Evolutionary conservation across 192 early-diverging fungal genomes (phyloP), one percentile per base, ranked within the genome.

Genomic region (Coemansia sp.): DNA sequence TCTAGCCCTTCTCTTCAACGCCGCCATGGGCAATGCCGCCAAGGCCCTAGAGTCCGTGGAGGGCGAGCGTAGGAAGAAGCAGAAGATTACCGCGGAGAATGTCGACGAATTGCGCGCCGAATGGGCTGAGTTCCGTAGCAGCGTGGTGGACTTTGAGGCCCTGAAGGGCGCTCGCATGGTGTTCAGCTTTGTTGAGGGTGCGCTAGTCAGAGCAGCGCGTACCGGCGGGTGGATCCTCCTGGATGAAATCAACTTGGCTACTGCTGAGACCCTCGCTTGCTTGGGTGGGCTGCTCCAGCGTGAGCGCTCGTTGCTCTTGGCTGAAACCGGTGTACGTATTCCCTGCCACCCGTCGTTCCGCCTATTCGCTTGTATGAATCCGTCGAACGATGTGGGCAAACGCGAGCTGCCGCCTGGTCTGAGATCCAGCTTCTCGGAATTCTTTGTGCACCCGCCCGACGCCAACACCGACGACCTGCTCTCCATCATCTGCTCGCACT

Each of bases 291-390:
- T 99, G 40, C 74, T 99, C 60, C 93, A 97, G 74, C 85, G 86
- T 58, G 84, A 89, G 5, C 92, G 93, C 9, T 92, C 93, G 36
- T 71, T 99, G 36, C 69, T 97, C 11, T 82, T 99, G 48, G 87
- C 96, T 4, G 97, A 99, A 65, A 88, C 93, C 20, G 97, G 96
- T 33, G 94, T 95, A 71, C 91, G 91, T 9, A 83, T 99, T 8
- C 70, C 83, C 7, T 87, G 97, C 43, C 97, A 99, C 72, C 88
- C 90, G 8, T 90, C 90, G 39, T 99, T 99, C 84, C 84, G 97
- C 3, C 80, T 99, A 3, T 98, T 99, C 76, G 94, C 91, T 2
- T 99, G 97, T 77, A 99, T 99, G 96, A 99, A 99, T 74, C 97
- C 97, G 34, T 90, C 97, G 18, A 98, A 91, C 31, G 97, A 99